A percentile compares a stretch with the other conserved stretches of the same genome.
phyloP scores from a whole-genome alignment of 1,284 basidiomycete genomes.

The Fomitopsis palustris region DNA sequence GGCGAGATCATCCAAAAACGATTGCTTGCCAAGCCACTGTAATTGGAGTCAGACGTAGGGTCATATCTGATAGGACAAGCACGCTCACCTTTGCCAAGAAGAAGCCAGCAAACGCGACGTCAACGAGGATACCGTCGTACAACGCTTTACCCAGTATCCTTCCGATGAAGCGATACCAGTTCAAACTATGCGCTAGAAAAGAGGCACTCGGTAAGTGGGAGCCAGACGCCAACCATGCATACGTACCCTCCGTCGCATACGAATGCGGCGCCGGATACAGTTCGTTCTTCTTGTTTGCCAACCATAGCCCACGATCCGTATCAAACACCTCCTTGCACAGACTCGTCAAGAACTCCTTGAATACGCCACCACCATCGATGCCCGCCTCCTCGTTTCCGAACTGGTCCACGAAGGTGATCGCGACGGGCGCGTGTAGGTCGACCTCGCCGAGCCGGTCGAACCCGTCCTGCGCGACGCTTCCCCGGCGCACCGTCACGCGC shows the following conservation, averaged over 20 bases:
- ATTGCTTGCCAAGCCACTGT: constrained; percentile 87
- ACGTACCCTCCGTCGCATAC: constrained; percentile 80
- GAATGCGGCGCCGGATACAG: constrained; percentile 92
- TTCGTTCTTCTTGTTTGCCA: constrained; percentile 86
- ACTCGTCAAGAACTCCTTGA: constrained; percentile 96
- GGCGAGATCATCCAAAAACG: constrained; percentile 85
- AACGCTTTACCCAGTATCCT: constrained; percentile 93
- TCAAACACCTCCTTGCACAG: constrained; percentile 94
- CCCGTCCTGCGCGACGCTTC: constrained; percentile 82
- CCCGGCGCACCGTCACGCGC: constrained; percentile 69
- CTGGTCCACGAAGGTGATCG: constrained; percentile 91
- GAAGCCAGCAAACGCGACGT: constrained; percentile 94
- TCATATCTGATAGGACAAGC: constrained; percentile 4
- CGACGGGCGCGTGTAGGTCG: constrained; percentile 75
- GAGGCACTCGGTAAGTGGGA: neutral
- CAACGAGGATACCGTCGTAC: constrained; percentile 96
- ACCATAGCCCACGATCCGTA: constrained; percentile 91
- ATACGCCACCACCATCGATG: constrained; percentile 95
- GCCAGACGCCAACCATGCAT: too few relatives aligned
- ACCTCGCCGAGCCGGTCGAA: constrained; percentile 77
- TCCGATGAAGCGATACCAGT: constrained; percentile 95
- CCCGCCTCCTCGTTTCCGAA: constrained; percentile 85
- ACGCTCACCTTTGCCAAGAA: constrained; percentile 81
- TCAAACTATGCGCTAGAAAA: constrained; percentile 68
- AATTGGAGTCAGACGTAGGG: neutral